Evolutionary conservation across 2,329 filamentous ascomycete genomes (phyloP), one percentile per base, ranked within the genome.

Genomic region (Fusarium nodosum): DNA sequence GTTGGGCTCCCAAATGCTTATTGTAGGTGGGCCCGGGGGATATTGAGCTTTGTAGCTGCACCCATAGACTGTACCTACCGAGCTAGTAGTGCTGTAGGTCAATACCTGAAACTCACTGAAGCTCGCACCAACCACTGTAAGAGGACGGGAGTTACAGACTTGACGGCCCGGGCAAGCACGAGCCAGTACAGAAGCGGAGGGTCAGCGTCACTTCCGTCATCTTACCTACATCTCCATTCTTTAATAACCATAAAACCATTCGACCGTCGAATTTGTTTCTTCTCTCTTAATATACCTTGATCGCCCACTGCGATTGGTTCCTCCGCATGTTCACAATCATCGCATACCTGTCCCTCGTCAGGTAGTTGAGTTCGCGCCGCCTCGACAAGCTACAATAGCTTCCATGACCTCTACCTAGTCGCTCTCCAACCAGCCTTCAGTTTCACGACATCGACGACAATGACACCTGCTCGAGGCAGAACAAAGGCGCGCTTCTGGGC

Each of bases 401-500:
- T 53, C 26, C 56, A 69, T 69, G 61, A 67, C 61, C 62, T 69
- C 61, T 50, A 50, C 56, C 48, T 18, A 41, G 26, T 39, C 56
- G 42, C 56, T 44, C 52, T 58, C 50, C 34, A 36, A 55, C 47
- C 31, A 58, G 52, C 39, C 45, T 55, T 42, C 24, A 41, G 42
- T 38, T 56, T 52, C 46, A 44, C 10, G 26, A 44, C 48, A 31
- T n/a, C 44, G 33, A 60, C 59, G 33, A 59, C 60, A 31, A 84
- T 86, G 81, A 78, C 78, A 66, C 72, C 71, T 56, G 58, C 68
- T 39, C 76, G 77, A 65, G 74, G 75, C 46, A 77, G 76, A 66
- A 68, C 77, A 48, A 61, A 72, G 57, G 74, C 76, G 48, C 77
- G 81, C 62, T 76, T 85, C 56, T 86, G 85, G 77, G 76, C 83